Evolutionary conservation across 1,284 basidiomycete species (phyloP), one percentile per base, ranked within the genome.

Genomic region (Cutaneotrichosporon sp.): DNA sequence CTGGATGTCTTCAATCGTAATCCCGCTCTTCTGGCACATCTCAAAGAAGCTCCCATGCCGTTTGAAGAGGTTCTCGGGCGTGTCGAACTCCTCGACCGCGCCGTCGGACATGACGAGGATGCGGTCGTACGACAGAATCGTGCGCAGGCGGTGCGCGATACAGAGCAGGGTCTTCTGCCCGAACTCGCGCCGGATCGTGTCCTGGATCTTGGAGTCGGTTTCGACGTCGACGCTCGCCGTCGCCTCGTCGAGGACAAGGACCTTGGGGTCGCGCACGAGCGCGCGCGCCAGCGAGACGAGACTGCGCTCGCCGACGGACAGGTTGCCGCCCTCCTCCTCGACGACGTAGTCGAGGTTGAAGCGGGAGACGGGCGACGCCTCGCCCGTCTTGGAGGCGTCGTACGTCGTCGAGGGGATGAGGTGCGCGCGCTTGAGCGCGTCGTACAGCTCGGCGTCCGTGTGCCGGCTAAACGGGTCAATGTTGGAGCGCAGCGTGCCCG

Each of bases 271-370:
- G 24, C 75, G 67, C 2, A 88, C 86, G 29, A 89, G 77, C 3
- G 87, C 89, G 51, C 89, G 81, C n/a, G 89, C 89, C 36, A 90
- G 82, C 59, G 86, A 87, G 31, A 90, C 82, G 43, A 90, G 78
- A 10, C 84, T 85, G 27, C 87, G 79, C 76, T 90, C 83, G 43
- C 87, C 86, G 27, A 87, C 85, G 53, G 87, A 54, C 54, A 95
- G 72, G 74, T 95, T 97, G 24, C 82, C 82, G 27, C 93, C 94
- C 74, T 95, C 93, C 63, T 90, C 89, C 65, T 94, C 91, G 62
- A 97, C 86, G 2, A 85, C 79, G 34, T 85, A 89, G 72, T 95
- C 92, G 13, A 95, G 83, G 22, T 84, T 89, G 80, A 92, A 93
- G 54, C 85, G 83, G 65, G 83, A 84, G 34, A 56, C 58, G 25